Percentiles rank a stretch among this genome's conserved stretches.
Conservation (phyloP, 176 grass and related monocot genomes). For the Ananas comosus region DNA sequence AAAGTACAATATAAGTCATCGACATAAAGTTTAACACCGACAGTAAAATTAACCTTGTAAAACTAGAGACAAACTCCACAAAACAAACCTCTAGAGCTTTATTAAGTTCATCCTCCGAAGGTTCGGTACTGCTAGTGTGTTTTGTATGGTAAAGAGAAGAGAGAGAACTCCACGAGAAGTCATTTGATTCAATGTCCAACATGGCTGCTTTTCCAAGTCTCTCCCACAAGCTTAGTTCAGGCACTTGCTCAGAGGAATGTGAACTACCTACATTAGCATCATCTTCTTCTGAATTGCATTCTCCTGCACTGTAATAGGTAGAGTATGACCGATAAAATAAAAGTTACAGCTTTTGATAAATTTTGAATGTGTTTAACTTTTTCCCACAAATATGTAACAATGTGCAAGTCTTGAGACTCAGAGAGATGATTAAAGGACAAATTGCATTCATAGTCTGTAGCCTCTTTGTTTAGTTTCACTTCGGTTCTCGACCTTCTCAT, state of each 20-base stretch:
- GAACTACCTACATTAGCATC: conserved; percentile 17
- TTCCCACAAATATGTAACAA: too few species aligned
- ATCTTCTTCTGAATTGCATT: conserved; percentile 21
- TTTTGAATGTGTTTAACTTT: too few species aligned
- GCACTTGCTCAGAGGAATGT: conserved; percentile 22
- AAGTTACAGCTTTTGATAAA: too few species aligned
- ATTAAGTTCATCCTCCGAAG: conserved; percentile 64
- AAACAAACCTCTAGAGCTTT: conserved; percentile 76
- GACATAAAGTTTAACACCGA: background rate
- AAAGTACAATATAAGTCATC: too few species aligned
- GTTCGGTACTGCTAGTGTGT: conserved; percentile 52
- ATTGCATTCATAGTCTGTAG: too few species aligned
- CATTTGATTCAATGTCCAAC: conserved; percentile 79
- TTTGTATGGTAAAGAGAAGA: conserved; percentile 82
- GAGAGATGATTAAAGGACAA: too few species aligned
- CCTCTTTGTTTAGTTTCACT: too few species aligned
- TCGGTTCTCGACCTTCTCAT: too few species aligned
- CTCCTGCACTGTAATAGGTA: conserved; percentile 42
- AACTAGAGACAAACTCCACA: background rate
- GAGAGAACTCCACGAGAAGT: conserved; percentile 60
- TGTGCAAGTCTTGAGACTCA: too few species aligned
- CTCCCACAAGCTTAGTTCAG: conserved; percentile 54
- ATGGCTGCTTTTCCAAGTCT: conserved; percentile 65
- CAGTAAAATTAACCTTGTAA: background rate
- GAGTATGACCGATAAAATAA: background rate